Percentiles rank a stretch among this genome's conserved stretches.
Conservation (phyloP, 306 rosid species). For the Dalbergia cochinchinensis region DNA sequence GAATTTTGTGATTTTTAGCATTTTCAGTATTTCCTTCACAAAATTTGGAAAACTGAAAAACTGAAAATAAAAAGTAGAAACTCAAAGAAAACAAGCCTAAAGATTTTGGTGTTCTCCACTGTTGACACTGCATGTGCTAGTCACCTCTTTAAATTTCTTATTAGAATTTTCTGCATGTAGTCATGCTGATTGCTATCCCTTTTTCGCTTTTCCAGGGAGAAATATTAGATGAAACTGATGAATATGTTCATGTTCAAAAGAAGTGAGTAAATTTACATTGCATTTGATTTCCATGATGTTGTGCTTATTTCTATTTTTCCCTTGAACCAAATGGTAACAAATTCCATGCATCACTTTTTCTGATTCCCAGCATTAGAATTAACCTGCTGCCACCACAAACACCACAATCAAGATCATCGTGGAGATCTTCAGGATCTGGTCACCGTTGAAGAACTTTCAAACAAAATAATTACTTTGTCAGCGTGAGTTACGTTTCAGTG, state of each 20-base stretch:
- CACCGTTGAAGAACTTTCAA: conserved; percentile 42
- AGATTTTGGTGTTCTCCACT: background rate
- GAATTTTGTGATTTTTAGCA: no score
- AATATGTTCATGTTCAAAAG: conserved; percentile 65
- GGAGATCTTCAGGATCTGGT: conserved; percentile 47
- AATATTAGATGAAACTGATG: conserved; percentile 88
- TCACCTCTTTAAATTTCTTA: background rate
- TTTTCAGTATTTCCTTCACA: no score
- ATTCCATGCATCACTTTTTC: conserved; percentile 10
- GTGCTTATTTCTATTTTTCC: background rate
- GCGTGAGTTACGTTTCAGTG: no score
- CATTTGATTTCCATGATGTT: background rate
- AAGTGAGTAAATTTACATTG: conserved; percentile 53
- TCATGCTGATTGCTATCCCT: conserved; percentile 30
- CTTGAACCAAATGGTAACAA: background rate
- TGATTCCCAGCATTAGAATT: conserved; percentile 64
- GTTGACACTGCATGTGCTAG: background rate
- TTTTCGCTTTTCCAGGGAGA: conserved; percentile 58
- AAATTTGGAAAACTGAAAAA: no score
- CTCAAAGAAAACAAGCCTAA: no score
- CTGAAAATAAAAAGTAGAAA: no score
- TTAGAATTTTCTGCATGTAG: background rate
- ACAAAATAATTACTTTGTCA: conserved; percentile 21
- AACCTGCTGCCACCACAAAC: conserved; percentile 57
- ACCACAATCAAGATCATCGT: conserved; percentile 61